Conservation (phyloP, 139 green algal genomes). For the Picochlorum sp. region DNA sequence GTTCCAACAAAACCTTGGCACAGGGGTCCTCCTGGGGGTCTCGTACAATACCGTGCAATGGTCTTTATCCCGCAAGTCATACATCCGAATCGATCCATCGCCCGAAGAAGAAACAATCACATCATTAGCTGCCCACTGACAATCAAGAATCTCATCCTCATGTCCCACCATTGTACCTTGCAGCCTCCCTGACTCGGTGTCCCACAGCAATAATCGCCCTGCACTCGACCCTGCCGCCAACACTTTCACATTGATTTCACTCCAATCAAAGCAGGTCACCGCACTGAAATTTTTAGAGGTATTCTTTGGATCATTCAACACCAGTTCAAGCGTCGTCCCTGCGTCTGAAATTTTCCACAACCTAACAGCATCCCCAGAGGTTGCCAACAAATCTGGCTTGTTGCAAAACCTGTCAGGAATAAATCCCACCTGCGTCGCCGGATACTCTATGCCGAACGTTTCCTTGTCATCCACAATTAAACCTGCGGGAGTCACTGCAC, state of each 20-base stretch:
- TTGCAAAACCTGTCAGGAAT: conserved; percentile 60
- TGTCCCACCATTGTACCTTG: conserved; percentile 90
- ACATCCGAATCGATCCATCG: conserved; percentile 90
- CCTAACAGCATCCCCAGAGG: conserved; percentile 81
- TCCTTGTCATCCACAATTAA: conserved; percentile 54
- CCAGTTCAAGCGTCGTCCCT: conserved; percentile 57
- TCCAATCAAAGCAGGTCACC: conserved; percentile 98
- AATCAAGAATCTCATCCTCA: conserved; percentile 95
- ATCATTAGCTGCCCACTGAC: conserved; percentile 87
- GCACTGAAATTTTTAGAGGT: conserved; percentile 33
- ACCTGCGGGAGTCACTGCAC: not conserved
- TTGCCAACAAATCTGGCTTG: conserved; percentile 81
- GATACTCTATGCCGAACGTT: conserved; percentile 84
- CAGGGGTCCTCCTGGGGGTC: conserved; percentile 63
- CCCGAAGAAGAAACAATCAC: conserved; percentile 94
- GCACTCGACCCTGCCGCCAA: conserved; percentile 91
- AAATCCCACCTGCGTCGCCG: conserved; percentile 91
- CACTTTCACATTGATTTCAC: conserved; percentile 72
- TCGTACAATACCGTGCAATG: conserved; percentile 98
- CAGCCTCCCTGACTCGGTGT: conserved; percentile 81
- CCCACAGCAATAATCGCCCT: conserved; percentile 96
- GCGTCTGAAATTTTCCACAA: conserved; percentile 78
- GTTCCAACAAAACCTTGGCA: conserved; percentile 95
- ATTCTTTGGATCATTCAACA: conserved; percentile 62
- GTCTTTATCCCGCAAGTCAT: conserved; percentile 95